phyloP scores from a whole-genome alignment of 345 rosid genomes.

The Arabidopsis thaliana region DNA sequence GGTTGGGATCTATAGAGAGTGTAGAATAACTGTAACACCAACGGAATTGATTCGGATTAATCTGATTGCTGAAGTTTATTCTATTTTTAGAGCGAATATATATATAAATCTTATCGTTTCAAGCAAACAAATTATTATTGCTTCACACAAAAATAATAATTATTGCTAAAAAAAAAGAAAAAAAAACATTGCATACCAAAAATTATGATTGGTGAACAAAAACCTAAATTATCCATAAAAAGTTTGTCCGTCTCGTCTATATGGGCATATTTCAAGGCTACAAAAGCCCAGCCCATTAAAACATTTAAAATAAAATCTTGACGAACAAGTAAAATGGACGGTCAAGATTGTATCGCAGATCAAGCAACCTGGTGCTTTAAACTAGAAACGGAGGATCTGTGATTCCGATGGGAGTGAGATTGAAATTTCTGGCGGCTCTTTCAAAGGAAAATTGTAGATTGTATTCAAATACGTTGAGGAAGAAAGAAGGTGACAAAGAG shows the following conservation, averaged over 20 bases:
- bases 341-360: constrained; percentile 31
- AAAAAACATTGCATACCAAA: neutral
- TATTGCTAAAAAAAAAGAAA: no score
- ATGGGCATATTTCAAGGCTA: neutral
- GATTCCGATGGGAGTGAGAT: constrained; percentile 26
- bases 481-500: neutral
- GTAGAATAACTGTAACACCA: neutral
- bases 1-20: neutral
- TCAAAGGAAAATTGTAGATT: neutral
- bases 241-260: neutral
- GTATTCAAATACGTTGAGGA: constrained; percentile 16
- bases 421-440: constrained; percentile 28
- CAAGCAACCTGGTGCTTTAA: constrained; percentile 4
- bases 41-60: neutral
- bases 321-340: constrained; percentile 37
- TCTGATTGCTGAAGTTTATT: neutral
- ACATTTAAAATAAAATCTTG: constrained; percentile 5
- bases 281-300: constrained; percentile 30
- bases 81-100: neutral
- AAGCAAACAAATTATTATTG: no score
- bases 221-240: neutral
- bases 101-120: no score
- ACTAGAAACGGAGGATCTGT: constrained; percentile 30
- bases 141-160: no score
- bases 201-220: neutral